A percentile compares a stretch with the other conserved stretches of the same genome.
Conservation (phyloP, 176 grass and related monocot species). For the Cocos nucifera region DNA sequence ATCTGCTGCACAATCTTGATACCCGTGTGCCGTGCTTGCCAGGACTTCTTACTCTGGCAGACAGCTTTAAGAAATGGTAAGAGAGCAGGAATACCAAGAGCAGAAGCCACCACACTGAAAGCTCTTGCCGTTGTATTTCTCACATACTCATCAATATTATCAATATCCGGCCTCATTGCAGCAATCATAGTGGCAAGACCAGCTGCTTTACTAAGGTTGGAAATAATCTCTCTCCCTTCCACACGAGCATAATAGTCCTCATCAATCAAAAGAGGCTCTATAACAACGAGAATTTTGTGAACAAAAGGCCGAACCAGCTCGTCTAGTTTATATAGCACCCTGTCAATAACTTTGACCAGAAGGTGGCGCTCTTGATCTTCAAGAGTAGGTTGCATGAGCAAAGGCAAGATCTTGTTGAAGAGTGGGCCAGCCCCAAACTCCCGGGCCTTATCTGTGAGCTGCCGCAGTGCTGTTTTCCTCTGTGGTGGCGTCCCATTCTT, state of each 20-base stretch:
- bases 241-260: slow-evolving; percentile 99
- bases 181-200: slow-evolving; percentile 98
- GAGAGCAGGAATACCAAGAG: slow-evolving; percentile 83
- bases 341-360: slow-evolving; percentile 95
- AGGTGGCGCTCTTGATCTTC: slow-evolving; percentile 95
- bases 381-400: slow-evolving; percentile 94
- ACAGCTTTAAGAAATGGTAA: slow-evolving; percentile 76
- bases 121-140: slow-evolving; percentile 96
- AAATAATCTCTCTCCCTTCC: slow-evolving; percentile 91
- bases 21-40: slow-evolving; percentile 79
- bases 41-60: slow-evolving; percentile 95
- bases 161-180: slow-evolving; percentile 92
- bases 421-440: slow-evolving; percentile 84
- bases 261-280: slow-evolving; percentile 89
- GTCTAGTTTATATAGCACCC: slow-evolving; percentile 95
- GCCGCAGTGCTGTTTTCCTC: slow-evolving; percentile 80
- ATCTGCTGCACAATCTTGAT: slow-evolving; percentile 98
- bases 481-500: slow-evolving; percentile 86
- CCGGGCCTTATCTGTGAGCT: slow-evolving; percentile 85
- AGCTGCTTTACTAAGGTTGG: slow-evolving; percentile 98
- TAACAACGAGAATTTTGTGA: slow-evolving; percentile 97
- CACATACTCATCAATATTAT: slow-evolving; percentile 97
- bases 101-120: slow-evolving; percentile 96
- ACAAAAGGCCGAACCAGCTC: slow-evolving; percentile 95
- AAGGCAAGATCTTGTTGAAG: slow-evolving; percentile 92